Percentiles rank a stretch among this genome's conserved stretches.
These are phyloP conservation scores for Daldinia childiae DNA, from an alignment of 495 filamentous ascomycete species.

Conservation along the genomic window DNA sequence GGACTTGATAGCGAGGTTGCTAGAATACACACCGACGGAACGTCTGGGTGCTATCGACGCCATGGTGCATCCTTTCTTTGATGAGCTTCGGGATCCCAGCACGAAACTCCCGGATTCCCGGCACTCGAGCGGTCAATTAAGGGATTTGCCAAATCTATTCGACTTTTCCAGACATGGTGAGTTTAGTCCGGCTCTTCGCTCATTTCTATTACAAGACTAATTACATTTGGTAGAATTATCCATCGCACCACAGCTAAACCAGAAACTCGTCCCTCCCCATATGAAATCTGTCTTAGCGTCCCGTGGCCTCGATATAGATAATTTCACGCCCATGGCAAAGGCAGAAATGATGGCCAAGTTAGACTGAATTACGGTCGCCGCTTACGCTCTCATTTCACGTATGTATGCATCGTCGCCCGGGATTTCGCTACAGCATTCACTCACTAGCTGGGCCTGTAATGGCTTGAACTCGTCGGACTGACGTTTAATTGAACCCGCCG, in stretches of 20 bases:
- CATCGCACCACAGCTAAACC: constrained; percentile 87
- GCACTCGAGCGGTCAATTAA: constrained; percentile 75
- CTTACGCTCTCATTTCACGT: constrained; percentile 41
- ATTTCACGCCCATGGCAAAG: constrained; percentile 87
- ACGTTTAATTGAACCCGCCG: constrained; percentile 15
- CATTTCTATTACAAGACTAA: neutral
- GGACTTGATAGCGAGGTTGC: constrained; percentile 89
- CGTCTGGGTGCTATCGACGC: constrained; percentile 93
- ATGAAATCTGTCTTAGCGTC: constrained; percentile 75
- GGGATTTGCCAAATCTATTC: constrained; percentile 87
- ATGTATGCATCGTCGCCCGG: constrained; percentile 40
- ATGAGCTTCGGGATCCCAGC: constrained; percentile 88
- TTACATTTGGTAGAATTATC: constrained; percentile 78
- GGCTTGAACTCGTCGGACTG: constrained; percentile 38
- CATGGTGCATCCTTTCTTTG: constrained; percentile 99
- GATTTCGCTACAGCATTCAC: constrained; percentile 46
- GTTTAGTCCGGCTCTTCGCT: constrained; percentile 32
- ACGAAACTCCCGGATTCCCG: constrained; percentile 94
- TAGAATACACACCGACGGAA: constrained; percentile 98
- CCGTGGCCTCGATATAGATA: constrained; percentile 90
- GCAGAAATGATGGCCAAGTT: constrained; percentile 97
- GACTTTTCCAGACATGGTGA: constrained; percentile 94
- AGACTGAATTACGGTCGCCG: constrained; percentile 70
- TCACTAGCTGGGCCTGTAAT: constrained; percentile 44
- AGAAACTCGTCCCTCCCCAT: constrained; percentile 85